phyloP scores from a whole-genome alignment of 2,329 filamentous ascomycete genomes.

The Hypoxylon sp. region DNA sequence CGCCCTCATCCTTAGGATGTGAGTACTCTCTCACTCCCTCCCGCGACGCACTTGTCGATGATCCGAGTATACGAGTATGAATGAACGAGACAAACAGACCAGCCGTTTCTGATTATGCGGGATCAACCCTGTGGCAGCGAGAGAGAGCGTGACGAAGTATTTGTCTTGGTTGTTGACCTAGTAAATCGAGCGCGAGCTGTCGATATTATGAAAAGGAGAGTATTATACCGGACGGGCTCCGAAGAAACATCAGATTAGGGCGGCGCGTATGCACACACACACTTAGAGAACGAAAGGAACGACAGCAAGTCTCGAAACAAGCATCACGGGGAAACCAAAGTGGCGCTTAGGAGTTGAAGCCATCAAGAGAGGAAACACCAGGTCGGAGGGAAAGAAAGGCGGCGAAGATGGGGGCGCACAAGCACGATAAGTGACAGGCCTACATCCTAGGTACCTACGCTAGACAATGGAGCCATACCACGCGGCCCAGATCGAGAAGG shows the following conservation, averaged over 20 bases:
- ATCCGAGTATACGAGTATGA: constrained; percentile 16
- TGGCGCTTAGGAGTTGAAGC: constrained; percentile 45
- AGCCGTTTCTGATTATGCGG: constrained; percentile 49
- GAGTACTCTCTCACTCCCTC: constrained; percentile 32
- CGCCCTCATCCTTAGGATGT: constrained; percentile 44
- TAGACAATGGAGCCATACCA: constrained; percentile 37
- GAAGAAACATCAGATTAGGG: constrained; percentile 41
- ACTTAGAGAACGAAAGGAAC: constrained; percentile 38
- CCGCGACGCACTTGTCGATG: constrained; percentile 28
- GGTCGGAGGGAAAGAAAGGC: constrained; percentile 20
- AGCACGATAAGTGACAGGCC: constrained; percentile 37
- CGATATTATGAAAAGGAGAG: constrained; percentile 43
- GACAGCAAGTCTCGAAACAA: constrained; percentile 43
- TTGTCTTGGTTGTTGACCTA: neutral
- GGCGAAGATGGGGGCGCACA: constrained; percentile 9
- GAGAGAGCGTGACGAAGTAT: constrained; percentile 31
- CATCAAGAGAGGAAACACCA: constrained; percentile 45
- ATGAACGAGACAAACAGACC: constrained; percentile 46
- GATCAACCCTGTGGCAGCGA: constrained; percentile 43
- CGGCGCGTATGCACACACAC: constrained; percentile 37
- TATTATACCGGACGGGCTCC: constrained; percentile 37
- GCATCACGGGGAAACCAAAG: constrained; percentile 41
- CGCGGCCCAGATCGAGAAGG: constrained; percentile 38
- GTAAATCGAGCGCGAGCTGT: constrained; percentile 9
- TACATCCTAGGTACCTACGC: neutral